Evolutionary conservation across 108 stramenopile genomes (phyloP).

Genomic region (Conticribra weissflogii): DNA sequence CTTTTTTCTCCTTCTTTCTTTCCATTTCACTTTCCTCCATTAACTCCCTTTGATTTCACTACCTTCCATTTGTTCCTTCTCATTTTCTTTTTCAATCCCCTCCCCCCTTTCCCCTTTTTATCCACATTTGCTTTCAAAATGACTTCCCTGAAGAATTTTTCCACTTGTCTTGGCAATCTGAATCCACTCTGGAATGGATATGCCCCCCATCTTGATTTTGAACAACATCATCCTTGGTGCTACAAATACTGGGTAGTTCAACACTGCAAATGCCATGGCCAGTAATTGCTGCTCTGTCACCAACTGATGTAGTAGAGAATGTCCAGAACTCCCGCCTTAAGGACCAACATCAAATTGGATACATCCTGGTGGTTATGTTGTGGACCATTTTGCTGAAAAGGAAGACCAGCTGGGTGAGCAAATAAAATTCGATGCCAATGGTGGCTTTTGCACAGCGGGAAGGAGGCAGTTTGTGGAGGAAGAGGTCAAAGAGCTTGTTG

Average conservation of each 20-base stretch:
- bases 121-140: background rate
- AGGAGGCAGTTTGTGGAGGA: slow-evolving; percentile 33
- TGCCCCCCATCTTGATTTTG: slow-evolving; percentile 52
- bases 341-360: slow-evolving; percentile 16
- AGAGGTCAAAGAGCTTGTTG: slow-evolving; percentile 79
- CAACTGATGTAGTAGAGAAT: slow-evolving; percentile 78
- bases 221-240: slow-evolving; percentile 57
- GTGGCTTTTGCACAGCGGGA: slow-evolving; percentile 9
- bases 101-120: background rate
- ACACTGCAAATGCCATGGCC: slow-evolving; percentile 65
- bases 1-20: no score
- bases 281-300: slow-evolving; percentile 76
- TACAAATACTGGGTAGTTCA: slow-evolving; percentile 49
- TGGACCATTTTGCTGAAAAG: slow-evolving; percentile 35
- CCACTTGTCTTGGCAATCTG: slow-evolving; percentile 75
- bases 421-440: slow-evolving; percentile 32
- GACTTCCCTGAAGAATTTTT: slow-evolving; percentile 83
- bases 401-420: slow-evolving; percentile 26
- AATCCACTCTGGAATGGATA: slow-evolving; percentile 66
- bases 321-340: slow-evolving; percentile 49
- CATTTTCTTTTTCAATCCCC: background rate
- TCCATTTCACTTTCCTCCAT: no score
- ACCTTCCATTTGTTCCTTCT: no score
- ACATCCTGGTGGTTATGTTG: slow-evolving; percentile 34
- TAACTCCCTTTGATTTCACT: no score